Conservation (phyloP, 1,139 yeast species). For the Diutina rugosa region DNA sequence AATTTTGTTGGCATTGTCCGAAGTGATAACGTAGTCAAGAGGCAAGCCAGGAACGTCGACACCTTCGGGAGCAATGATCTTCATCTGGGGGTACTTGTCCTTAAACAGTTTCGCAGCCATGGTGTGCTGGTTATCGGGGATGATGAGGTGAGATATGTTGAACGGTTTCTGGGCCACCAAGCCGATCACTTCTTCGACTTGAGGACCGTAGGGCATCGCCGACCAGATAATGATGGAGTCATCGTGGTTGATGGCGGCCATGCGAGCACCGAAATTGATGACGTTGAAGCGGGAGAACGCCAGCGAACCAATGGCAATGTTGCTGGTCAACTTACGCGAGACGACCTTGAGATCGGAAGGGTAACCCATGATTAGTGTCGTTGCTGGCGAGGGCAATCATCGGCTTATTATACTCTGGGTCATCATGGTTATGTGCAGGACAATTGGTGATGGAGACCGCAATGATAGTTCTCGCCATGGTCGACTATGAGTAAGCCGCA, state of each 20-base stretch:
- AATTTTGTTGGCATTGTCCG: conserved; percentile 15
- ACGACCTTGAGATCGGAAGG: conserved; percentile 25
- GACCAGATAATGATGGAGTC: conserved; percentile 40
- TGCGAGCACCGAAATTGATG: conserved; percentile 47
- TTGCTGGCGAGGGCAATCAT: neutral
- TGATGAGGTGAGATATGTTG: conserved; percentile 19
- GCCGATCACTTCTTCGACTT: conserved; percentile 24
- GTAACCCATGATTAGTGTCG: conserved; percentile 13
- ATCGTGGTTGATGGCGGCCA: conserved; percentile 34
- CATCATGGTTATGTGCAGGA: neutral
- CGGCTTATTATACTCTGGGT: neutral
- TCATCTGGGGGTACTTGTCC: conserved; percentile 30
- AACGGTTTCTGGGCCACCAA: conserved; percentile 14
- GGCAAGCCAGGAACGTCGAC: conserved; percentile 13
- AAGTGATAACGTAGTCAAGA: conserved; percentile 7
- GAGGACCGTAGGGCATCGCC: conserved; percentile 46
- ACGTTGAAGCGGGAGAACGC: conserved; percentile 27
- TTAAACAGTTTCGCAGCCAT: conserved; percentile 43
- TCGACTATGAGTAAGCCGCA: neutral
- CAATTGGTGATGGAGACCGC: neutral
- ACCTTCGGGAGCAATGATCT: conserved; percentile 36
- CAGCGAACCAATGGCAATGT: conserved; percentile 36
- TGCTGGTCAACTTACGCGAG: conserved; percentile 31
- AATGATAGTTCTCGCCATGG: neutral
- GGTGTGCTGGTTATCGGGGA: conserved; percentile 45